Base-by-base conservation (phyloP, 2,329 filamentous ascomycete genomes). In the Claviceps sp. region DNA sequence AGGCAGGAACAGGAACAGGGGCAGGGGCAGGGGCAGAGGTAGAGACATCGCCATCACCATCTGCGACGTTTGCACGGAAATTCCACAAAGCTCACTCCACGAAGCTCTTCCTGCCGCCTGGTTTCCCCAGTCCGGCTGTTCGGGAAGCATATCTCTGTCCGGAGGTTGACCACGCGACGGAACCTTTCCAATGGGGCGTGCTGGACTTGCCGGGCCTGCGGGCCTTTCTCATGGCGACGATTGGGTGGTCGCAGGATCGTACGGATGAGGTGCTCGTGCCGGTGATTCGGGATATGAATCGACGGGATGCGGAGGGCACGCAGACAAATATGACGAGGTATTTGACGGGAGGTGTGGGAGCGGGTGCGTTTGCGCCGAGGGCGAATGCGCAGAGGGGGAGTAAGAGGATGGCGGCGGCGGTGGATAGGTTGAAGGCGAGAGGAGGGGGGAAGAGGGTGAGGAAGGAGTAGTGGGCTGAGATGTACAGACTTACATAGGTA, bases 181-280 rank as follows among this genome's bases (percentile, higher is more conserved):
- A 93, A 59, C 70, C 75, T 0, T 98, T 98, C 63, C 86, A 93
- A 64, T 98, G 94, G 93, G 93, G 93, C 34, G 86, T 96, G 0
- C 93, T 93, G 0, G 91, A 98, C 63, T 75, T 98, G 0, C 87
- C 93, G 54, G 87, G 88, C 0, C 71, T 98, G 55, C 74, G 94
- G 6, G 74, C 77, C 26, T 98, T 93, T 61, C 73, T 98, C 39
- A 95, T 94, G 86, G 73, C 79, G 1, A 96, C 91, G 2, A 88
- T 98, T 58, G 93, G 93, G 0, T 98, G 93, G 93, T 82, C 76
- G 51, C 83, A 86, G 64, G 91, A 97, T 66, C 77, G 89, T 7
- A 97, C 91, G 0, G 93, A 98, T 61, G 93, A 98, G 66, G 86
- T 98, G 2, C 78, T 98, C 1, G 88, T 98, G 1, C 93, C 93